Conservation (phyloP, 139 green algal species). For the Pleodorina starrii region DNA sequence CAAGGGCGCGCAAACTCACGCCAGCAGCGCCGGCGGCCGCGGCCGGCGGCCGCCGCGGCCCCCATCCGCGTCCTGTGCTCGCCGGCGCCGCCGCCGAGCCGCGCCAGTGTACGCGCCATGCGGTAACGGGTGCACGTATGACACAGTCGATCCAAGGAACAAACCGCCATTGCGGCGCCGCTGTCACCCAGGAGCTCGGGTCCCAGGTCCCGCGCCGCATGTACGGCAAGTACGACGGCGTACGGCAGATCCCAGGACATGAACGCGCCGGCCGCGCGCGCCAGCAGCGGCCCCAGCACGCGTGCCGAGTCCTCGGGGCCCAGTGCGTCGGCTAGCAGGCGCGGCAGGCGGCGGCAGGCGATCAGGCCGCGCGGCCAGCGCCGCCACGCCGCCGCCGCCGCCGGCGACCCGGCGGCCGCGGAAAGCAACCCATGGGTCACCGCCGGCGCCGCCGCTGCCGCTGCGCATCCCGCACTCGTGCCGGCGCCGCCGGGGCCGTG, state of each 20-base stretch:
- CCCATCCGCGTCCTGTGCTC: neutral
- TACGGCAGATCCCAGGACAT: conserved; percentile 22
- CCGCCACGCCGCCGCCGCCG: neutral
- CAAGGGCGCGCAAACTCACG: neutral
- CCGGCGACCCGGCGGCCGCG: too few species aligned
- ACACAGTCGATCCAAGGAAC: conserved; percentile 1
- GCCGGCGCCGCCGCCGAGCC: neutral
- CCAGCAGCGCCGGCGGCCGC: neutral
- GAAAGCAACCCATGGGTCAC: neutral
- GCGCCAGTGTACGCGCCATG: neutral
- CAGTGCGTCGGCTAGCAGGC: neutral
- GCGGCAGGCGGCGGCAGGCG: conserved; percentile 5
- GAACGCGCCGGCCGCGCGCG: neutral
- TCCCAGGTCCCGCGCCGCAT: neutral
- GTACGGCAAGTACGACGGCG: conserved; percentile 12
- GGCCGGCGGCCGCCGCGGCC: neutral
- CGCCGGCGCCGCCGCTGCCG: too few species aligned
- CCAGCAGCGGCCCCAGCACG: conserved; percentile 3
- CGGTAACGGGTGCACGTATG: neutral
- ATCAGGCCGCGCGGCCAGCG: neutral
- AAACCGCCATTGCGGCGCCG: neutral
- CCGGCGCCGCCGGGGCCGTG: neutral
- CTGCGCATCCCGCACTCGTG: neutral
- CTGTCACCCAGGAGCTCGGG: neutral
- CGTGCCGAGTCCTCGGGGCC: neutral